phyloP scores from a whole-genome alignment of 352 stramenopile genomes.

The Phytophthora pistaciae region DNA sequence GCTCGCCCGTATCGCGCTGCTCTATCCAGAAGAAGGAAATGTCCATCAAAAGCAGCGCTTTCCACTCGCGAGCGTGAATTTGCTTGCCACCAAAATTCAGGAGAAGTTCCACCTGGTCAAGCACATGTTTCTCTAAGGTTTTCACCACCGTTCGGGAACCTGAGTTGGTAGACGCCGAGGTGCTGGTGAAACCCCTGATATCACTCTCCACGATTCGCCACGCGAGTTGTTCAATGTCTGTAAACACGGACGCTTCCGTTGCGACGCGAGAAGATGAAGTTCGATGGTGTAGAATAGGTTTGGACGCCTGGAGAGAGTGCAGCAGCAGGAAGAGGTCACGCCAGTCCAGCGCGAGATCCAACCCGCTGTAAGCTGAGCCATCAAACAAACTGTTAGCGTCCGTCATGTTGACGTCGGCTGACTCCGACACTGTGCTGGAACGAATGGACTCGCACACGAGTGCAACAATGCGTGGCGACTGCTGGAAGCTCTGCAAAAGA shows the following conservation, averaged over 20 bases:
- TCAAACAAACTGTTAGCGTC: slow-evolving; percentile 18
- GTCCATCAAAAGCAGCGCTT: slow-evolving; percentile 80
- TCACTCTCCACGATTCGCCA: slow-evolving; percentile 45
- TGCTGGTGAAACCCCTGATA: slow-evolving; percentile 18
- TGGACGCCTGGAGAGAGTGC: slow-evolving; percentile 79
- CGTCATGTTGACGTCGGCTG: slow-evolving; percentile 5
- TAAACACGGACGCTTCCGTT: slow-evolving; percentile 56
- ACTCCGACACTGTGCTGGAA: slow-evolving; percentile 21
- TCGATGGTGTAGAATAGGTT: slow-evolving; percentile 81
- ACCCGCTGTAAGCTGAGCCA: not conserved
- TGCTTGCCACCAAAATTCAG: slow-evolving; percentile 77
- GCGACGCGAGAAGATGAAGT: slow-evolving; percentile 60
- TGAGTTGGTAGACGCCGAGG: slow-evolving; percentile 6
- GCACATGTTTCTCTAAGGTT: slow-evolving; percentile 38
- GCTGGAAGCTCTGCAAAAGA: slow-evolving; percentile 55
- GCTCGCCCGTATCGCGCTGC: slow-evolving; percentile 16
- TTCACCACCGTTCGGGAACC: slow-evolving; percentile 2
- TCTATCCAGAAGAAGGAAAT: slow-evolving; percentile 74
- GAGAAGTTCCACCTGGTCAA: slow-evolving; percentile 47
- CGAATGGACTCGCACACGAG: slow-evolving; percentile 64
- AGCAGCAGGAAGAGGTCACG: slow-evolving; percentile 75
- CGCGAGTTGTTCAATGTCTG: slow-evolving; percentile 54
- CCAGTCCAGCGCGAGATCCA: slow-evolving; percentile 48
- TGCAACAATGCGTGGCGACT: slow-evolving; percentile 55
- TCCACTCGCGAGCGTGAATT: slow-evolving; percentile 77